Evolutionary conservation across 1,139 yeast genomes (phyloP).

Genomic region (Groenewaldozyma sp.): DNA sequence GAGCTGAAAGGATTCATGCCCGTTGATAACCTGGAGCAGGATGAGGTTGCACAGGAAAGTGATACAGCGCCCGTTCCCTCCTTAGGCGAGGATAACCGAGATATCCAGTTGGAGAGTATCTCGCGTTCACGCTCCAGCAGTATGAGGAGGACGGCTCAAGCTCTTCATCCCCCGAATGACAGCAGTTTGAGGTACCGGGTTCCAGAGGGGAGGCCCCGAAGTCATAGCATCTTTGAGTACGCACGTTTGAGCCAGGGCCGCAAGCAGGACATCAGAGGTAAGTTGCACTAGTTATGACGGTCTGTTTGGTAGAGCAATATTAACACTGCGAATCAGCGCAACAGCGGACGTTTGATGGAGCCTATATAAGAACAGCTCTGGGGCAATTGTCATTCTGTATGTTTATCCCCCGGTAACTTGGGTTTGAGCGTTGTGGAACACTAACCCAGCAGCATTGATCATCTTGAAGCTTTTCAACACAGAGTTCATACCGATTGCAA

Average conservation of each 20-base stretch:
- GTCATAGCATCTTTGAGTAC: conserved; percentile 8
- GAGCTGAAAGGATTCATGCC: too few species aligned
- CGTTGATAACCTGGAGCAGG: too few species aligned
- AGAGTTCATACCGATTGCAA: conserved; percentile 34
- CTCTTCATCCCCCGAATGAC: too few species aligned
- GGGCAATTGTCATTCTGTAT: conserved; percentile 31
- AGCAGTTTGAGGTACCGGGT: not conserved
- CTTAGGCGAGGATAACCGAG: not conserved
- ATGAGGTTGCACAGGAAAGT: too few species aligned
- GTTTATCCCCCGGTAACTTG: conserved; percentile 6
- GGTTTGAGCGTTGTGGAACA: not conserved
- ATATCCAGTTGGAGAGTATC: too few species aligned
- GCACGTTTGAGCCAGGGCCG: conserved; percentile 8
- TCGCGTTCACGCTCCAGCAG: too few species aligned
- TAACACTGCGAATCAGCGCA: conserved; percentile 21
- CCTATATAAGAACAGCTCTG: conserved; percentile 34
- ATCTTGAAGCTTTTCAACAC: conserved; percentile 30
- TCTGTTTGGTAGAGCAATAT: not conserved
- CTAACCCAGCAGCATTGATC: conserved; percentile 22
- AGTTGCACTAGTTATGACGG: not conserved
- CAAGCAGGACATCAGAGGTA: conserved; percentile 14
- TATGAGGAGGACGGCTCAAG: too few species aligned
- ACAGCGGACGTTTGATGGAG: conserved; percentile 37
- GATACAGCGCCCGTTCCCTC: not conserved
- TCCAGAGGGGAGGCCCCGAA: not conserved